A percentile compares a stretch with the other conserved stretches of the same genome.
These are phyloP conservation scores for Buxus sempervirens DNA, from an alignment of 164 flowering plant species.

Conservation along the genomic window DNA sequence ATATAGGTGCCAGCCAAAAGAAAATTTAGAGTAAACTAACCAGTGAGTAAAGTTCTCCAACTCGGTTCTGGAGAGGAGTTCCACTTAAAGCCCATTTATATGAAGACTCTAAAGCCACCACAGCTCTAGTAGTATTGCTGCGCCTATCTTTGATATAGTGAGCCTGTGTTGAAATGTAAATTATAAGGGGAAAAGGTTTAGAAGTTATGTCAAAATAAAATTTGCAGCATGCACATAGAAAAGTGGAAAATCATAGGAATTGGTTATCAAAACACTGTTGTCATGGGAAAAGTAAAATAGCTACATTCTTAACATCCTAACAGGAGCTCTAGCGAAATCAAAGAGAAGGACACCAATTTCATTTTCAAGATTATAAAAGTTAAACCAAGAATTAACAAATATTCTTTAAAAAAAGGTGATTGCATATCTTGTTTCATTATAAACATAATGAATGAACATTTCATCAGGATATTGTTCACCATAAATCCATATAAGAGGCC, in stretches of 20 bases:
- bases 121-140: slow-evolving; percentile 76
- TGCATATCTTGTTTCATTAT: neutral
- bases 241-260: neutral
- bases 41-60: slow-evolving; percentile 91
- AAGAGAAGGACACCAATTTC: too few species aligned
- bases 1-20: neutral
- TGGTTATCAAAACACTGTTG: too few species aligned
- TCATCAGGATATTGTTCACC: neutral
- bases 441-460: neutral
- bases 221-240: neutral
- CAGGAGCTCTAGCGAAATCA: too few species aligned
- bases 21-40: slow-evolving; percentile 34
- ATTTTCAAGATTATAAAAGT: too few species aligned
- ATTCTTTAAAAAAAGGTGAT: neutral
- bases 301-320: too few species aligned
- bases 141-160: slow-evolving; percentile 85
- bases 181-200: too few species aligned
- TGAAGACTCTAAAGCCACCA: slow-evolving; percentile 71
- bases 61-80: slow-evolving; percentile 97
- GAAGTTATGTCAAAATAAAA: slow-evolving; percentile 2
- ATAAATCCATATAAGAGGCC: neutral
- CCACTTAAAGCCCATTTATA: slow-evolving; percentile 97
- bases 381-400: too few species aligned
- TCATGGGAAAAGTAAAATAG: too few species aligned
- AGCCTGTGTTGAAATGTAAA: slow-evolving; percentile 41